Conservation (phyloP, 305 asterid genomes). For the Rubia tinctorum region DNA sequence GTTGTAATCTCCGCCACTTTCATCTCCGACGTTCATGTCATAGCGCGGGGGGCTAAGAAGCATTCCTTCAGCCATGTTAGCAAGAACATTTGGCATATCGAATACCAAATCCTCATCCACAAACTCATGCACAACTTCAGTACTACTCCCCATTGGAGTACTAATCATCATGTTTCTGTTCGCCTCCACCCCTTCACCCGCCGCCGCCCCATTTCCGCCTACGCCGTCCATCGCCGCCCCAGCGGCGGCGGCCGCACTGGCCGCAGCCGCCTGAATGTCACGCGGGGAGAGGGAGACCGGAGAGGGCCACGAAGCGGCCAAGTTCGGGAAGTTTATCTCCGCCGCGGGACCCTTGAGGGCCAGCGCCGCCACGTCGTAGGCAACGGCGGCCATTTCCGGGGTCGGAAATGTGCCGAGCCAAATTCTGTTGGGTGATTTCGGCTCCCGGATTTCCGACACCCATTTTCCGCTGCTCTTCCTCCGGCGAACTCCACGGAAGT, state of each 20-base stretch:
- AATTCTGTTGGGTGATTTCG: constrained; percentile 57
- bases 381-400: constrained; percentile 68
- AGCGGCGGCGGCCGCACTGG: constrained; percentile 33
- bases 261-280: constrained; percentile 40
- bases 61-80: constrained; percentile 46
- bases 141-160: not conserved
- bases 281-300: constrained; percentile 53
- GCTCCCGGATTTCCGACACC: constrained; percentile 90
- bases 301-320: constrained; percentile 47
- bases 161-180: not conserved
- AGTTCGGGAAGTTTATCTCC: constrained; percentile 54
- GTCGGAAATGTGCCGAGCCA: constrained; percentile 86
- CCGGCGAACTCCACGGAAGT: constrained; percentile 61
- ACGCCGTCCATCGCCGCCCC: constrained; percentile 33
- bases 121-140: constrained; percentile 19
- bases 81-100: constrained; percentile 42
- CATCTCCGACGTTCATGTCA: constrained; percentile 19
- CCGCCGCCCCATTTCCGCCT: not conserved
- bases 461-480: constrained; percentile 64
- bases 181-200: not conserved
- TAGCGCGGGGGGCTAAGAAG: constrained; percentile 42
- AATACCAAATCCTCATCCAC: constrained; percentile 43
- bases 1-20: constrained; percentile 17
- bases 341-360: constrained; percentile 61
- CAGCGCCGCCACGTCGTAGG: constrained; percentile 75